A percentile compares a stretch with the other conserved stretches of the same genome.
phyloP scores from a whole-genome alignment of 345 rosid genomes.

The Melastoma malabathricum region DNA sequence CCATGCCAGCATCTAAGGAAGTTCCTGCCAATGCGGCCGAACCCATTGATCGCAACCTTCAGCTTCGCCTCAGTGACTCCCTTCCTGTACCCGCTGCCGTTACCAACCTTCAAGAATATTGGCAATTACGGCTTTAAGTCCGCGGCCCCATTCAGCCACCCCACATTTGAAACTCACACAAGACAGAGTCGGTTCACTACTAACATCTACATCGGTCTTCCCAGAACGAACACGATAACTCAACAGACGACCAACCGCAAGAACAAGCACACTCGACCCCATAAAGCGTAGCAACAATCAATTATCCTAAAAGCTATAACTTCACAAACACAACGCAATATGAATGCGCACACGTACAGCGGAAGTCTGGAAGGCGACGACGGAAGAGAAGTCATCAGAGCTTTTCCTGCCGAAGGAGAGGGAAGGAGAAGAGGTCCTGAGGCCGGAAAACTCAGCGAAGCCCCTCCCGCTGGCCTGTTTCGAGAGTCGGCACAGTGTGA shows the following conservation, averaged over 20 bases:
- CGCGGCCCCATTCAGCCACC: background rate
- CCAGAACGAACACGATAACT: no score
- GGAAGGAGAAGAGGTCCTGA: slow-evolving; percentile 36
- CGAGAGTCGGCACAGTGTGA: background rate
- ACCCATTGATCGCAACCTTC: slow-evolving; percentile 88
- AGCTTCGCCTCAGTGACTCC: slow-evolving; percentile 63
- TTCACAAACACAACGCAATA: background rate
- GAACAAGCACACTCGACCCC: background rate
- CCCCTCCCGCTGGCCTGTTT: slow-evolving; percentile 43
- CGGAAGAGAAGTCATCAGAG: slow-evolving; percentile 58
- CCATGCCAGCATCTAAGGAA: slow-evolving; percentile 98
- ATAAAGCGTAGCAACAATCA: background rate
- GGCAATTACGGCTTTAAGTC: background rate
- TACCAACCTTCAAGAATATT: slow-evolving; percentile 29
- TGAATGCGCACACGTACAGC: slow-evolving; percentile 37
- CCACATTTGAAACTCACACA: background rate
- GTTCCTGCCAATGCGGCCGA: slow-evolving; percentile 88
- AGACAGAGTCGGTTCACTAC: no score
- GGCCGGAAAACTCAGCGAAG: slow-evolving; percentile 68
- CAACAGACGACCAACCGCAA: no score
- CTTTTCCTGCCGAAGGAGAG: slow-evolving; percentile 46
- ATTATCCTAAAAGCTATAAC: background rate
- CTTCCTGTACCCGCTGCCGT: slow-evolving; percentile 60
- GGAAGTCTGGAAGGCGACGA: slow-evolving; percentile 62
- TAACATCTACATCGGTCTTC: no score